These are phyloP conservation scores for Brassica cretica DNA, from an alignment of 345 rosid species.

Conservation along the genomic window DNA sequence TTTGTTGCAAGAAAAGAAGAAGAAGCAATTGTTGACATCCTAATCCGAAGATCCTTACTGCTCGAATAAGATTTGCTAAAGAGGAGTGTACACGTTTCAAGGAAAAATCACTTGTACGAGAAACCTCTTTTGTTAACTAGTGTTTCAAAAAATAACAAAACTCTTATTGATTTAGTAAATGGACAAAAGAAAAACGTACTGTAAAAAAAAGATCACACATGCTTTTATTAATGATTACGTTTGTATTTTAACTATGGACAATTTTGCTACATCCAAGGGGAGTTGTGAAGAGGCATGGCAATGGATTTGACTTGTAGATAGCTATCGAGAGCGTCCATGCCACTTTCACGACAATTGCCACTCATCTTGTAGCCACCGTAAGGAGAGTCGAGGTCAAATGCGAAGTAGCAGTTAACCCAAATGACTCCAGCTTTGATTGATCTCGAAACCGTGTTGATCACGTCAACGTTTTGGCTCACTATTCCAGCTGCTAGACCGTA, in stretches of 20 bases:
- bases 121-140: neutral
- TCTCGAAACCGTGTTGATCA: conserved; percentile 68
- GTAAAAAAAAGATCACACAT: neutral
- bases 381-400: conserved; percentile 58
- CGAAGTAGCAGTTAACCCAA: conserved; percentile 77
- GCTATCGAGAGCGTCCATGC: conserved; percentile 60
- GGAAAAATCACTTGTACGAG: too few relatives aligned
- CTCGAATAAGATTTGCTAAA: too few relatives aligned
- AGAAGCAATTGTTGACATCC: too few relatives aligned
- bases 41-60: too few relatives aligned
- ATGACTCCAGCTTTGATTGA: conserved; percentile 64
- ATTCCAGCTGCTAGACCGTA: conserved; percentile 87
- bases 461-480: conserved; percentile 57
- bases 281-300: conserved; percentile 59
- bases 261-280: conserved; percentile 68
- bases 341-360: conserved; percentile 65
- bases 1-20: too few relatives aligned
- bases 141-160: neutral
- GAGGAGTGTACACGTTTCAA: too few relatives aligned
- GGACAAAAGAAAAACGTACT: neutral
- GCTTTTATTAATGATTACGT: neutral
- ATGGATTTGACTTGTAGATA: conserved; percentile 67
- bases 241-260: neutral
- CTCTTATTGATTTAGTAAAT: conserved; percentile 11
- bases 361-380: conserved; percentile 78